Conservation (phyloP, 2,329 filamentous ascomycete species). For the Ilyonectria sp. region DNA sequence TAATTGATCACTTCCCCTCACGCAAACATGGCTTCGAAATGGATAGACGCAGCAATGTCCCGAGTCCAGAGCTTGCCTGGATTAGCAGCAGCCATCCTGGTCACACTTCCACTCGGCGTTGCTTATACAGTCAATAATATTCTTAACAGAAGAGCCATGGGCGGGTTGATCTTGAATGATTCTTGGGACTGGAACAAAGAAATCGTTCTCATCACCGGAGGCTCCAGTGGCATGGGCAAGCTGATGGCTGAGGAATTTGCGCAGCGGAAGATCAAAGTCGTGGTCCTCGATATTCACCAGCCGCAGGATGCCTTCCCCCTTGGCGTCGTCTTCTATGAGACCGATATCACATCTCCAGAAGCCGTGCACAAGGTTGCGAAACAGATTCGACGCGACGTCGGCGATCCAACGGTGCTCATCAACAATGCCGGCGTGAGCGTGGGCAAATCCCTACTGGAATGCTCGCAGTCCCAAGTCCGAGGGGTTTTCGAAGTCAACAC, state of each 20-base stretch:
- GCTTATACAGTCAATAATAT: constrained; percentile 10
- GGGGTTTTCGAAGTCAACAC: constrained; percentile 73
- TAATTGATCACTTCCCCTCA: too few species aligned
- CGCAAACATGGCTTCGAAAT: not conserved
- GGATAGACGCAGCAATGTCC: not conserved
- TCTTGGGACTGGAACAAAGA: constrained; percentile 21
- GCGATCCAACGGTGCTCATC: constrained; percentile 34
- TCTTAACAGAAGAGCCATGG: constrained; percentile 2
- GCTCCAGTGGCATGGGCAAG: constrained; percentile 28
- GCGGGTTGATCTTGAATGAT: not conserved
- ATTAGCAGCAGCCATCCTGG: not conserved
- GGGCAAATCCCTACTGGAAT: constrained; percentile 14
- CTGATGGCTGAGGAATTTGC: constrained; percentile 22
- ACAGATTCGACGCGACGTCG: constrained; percentile 25
- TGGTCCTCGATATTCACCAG: constrained; percentile 22
- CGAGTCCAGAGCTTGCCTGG: not conserved
- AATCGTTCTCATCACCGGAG: constrained; percentile 26
- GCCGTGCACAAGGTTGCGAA: constrained; percentile 19
- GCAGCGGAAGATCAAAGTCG: constrained; percentile 19
- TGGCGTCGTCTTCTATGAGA: constrained; percentile 22
- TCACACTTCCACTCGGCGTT: not conserved
- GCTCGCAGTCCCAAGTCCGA: constrained; percentile 10
- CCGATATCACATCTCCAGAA: constrained; percentile 28
- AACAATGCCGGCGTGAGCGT: constrained; percentile 33
- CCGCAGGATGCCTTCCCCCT: constrained; percentile 3